Evolutionary conservation across 495 filamentous ascomycete species (phyloP).

Genomic region (Xylaria telfairii): DNA sequence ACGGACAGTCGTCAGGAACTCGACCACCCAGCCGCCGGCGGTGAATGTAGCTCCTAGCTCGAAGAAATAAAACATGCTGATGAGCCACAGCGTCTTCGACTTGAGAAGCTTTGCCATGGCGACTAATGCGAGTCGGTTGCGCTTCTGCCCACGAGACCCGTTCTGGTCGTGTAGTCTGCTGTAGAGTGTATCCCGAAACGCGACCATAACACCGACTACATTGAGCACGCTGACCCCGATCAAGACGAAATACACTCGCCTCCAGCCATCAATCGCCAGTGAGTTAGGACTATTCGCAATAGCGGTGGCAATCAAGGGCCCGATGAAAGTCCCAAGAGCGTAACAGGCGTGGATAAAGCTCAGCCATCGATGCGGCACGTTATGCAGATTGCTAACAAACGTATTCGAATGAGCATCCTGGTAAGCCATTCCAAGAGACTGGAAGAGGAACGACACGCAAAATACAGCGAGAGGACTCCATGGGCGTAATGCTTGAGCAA

Average conservation of each 20-base stretch:
- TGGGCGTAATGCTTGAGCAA: slow-evolving; percentile 53
- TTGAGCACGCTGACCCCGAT: slow-evolving; percentile 50
- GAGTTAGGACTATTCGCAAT: slow-evolving; percentile 44
- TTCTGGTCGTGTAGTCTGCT: slow-evolving; percentile 17
- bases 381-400: slow-evolving; percentile 52
- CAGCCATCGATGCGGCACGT: slow-evolving; percentile 59
- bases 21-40: slow-evolving; percentile 60
- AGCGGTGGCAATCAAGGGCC: slow-evolving; percentile 56
- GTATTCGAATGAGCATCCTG: slow-evolving; percentile 62
- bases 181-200: slow-evolving; percentile 44
- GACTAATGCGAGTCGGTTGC: slow-evolving; percentile 26
- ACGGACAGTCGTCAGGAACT: slow-evolving; percentile 71
- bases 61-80: slow-evolving; percentile 60
- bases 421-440: slow-evolving; percentile 57
- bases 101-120: slow-evolving; percentile 37
- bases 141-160: slow-evolving; percentile 18
- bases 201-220: slow-evolving; percentile 41
- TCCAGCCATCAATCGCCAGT: slow-evolving; percentile 40
- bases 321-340: slow-evolving; percentile 57
- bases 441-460: slow-evolving; percentile 54
- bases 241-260: slow-evolving; percentile 52
- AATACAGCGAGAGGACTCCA: slow-evolving; percentile 57
- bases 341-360: slow-evolving; percentile 64
- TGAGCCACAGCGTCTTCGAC: slow-evolving; percentile 49
- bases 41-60: slow-evolving; percentile 53